phyloP scores from a whole-genome alignment of 1,284 basidiomycete genomes.

The Hymenochaete sp. region DNA sequence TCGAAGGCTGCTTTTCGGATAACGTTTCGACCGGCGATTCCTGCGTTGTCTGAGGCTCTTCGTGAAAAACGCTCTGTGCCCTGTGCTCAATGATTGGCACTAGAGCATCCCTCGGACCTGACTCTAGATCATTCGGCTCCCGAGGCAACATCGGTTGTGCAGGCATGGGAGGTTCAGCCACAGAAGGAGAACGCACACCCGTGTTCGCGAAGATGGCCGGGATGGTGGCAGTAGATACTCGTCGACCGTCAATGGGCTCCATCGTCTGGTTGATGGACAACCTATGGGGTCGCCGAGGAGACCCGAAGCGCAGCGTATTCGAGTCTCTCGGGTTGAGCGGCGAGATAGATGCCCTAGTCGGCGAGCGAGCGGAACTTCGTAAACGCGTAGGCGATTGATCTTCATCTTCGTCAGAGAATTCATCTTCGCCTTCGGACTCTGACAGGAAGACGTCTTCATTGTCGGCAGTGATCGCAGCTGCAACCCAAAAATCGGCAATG shows the following conservation, averaged over 20 bases:
- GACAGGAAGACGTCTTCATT: slow-evolving; percentile 69
- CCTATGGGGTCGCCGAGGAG: slow-evolving; percentile 25
- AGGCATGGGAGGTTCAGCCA: slow-evolving; percentile 22
- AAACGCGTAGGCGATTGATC: slow-evolving; percentile 15
- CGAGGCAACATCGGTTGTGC: slow-evolving; percentile 26
- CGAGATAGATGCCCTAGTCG: slow-evolving; percentile 24
- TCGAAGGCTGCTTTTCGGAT: slow-evolving; percentile 46
- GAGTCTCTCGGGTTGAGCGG: slow-evolving; percentile 25
- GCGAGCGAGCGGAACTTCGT: slow-evolving; percentile 4
- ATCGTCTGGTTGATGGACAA: slow-evolving; percentile 20
- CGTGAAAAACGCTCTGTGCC: neutral
- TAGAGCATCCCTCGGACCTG: slow-evolving; percentile 32
- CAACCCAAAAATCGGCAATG: slow-evolving; percentile 89
- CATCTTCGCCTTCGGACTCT: slow-evolving; percentile 29
- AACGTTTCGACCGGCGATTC: slow-evolving; percentile 26
- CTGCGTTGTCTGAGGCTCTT: slow-evolving; percentile 17
- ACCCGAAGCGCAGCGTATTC: slow-evolving; percentile 20
- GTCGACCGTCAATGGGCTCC: slow-evolving; percentile 25
- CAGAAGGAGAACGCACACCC: slow-evolving; percentile 63
- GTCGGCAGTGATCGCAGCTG: slow-evolving; percentile 85
- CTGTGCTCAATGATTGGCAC: slow-evolving; percentile 42
- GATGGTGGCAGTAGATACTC: slow-evolving; percentile 44
- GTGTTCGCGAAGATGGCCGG: slow-evolving; percentile 76
- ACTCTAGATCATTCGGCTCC: slow-evolving; percentile 32
- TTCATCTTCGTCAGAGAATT: slow-evolving; percentile 26